Evolutionary conservation across 2,329 filamentous ascomycete genomes (phyloP).

Genomic region (Lizonia empirigonia): DNA sequence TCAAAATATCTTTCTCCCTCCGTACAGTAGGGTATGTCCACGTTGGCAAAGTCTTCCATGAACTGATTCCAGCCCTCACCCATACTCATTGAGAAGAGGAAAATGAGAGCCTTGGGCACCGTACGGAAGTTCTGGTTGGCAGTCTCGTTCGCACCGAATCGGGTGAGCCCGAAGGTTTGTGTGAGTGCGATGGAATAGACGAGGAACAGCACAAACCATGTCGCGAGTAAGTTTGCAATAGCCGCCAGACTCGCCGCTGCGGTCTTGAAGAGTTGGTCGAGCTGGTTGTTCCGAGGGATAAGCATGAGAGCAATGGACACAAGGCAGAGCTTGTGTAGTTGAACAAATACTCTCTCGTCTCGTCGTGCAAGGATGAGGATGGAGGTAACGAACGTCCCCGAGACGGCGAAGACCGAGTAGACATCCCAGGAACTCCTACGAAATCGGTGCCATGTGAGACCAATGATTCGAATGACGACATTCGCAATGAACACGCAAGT

Average conservation of each 20-base stretch:
- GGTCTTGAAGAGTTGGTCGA: conserved; percentile 98
- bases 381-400: conserved; percentile 81
- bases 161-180: conserved; percentile 92
- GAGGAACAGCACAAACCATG: conserved; percentile 96
- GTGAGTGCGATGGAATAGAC: conserved; percentile 96
- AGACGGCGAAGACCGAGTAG: conserved; percentile 80
- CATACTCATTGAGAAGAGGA: conserved; percentile 90
- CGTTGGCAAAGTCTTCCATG: conserved; percentile 92
- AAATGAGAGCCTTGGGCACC: conserved; percentile 89
- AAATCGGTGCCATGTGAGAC: conserved; percentile 90
- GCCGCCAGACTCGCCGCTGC: conserved; percentile 89
- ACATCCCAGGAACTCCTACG: conserved; percentile 94
- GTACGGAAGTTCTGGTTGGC: conserved; percentile 90
- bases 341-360: conserved; percentile 65
- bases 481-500: conserved; percentile 84
- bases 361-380: conserved; percentile 71
- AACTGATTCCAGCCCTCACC: conserved; percentile 96
- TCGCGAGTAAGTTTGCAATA: conserved; percentile 90
- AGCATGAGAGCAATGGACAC: conserved; percentile 87
- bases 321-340: conserved; percentile 91
- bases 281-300: conserved; percentile 93
- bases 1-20: conserved; percentile 73
- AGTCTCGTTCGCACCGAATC: conserved; percentile 74
- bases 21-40: conserved; percentile 81
- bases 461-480: conserved; percentile 80